phyloP scores from a whole-genome alignment of 2,329 filamentous ascomycete genomes.

The Microascus cirrosus region DNA sequence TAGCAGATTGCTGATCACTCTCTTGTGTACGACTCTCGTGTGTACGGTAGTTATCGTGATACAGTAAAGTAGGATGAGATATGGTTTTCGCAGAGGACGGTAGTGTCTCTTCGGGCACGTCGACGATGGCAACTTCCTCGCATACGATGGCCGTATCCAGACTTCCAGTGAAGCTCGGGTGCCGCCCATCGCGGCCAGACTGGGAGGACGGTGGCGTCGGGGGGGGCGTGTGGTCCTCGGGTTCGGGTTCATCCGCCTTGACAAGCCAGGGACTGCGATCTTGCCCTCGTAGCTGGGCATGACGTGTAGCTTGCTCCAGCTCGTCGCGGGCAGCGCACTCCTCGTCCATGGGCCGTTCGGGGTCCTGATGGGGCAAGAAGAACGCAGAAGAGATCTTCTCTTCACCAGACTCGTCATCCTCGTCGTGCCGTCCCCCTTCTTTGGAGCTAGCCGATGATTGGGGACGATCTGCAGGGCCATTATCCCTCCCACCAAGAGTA shows the following conservation, averaged over 20 bases:
- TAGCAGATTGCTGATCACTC: constrained; percentile 15
- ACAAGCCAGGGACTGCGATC: constrained; percentile 43
- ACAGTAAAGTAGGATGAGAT: neutral
- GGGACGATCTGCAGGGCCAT: constrained; percentile 14
- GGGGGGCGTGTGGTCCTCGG: constrained; percentile 15
- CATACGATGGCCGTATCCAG: neutral
- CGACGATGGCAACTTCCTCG: neutral
- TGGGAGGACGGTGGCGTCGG: constrained; percentile 5
- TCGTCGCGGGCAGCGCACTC: neutral
- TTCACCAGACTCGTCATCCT: constrained; percentile 56
- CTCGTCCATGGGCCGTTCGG: constrained; percentile 15
- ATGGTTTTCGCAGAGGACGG: neutral
- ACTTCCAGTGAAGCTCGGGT: neutral
- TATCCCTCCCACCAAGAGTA: neutral
- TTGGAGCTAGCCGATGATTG: constrained; percentile 27
- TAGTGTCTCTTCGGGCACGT: neutral
- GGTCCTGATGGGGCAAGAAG: constrained; percentile 65
- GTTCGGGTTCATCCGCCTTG: constrained; percentile 40
- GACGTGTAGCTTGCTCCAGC: neutral
- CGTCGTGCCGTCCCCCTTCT: constrained; percentile 22
- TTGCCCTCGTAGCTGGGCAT: constrained; percentile 12
- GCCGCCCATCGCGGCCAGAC: constrained; percentile 1
- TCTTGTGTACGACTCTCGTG: neutral
- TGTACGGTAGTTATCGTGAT: neutral
- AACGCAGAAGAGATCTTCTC: constrained; percentile 82